Conservation (phyloP, 306 rosid species). For the Cucurbita argyrosperma region DNA sequence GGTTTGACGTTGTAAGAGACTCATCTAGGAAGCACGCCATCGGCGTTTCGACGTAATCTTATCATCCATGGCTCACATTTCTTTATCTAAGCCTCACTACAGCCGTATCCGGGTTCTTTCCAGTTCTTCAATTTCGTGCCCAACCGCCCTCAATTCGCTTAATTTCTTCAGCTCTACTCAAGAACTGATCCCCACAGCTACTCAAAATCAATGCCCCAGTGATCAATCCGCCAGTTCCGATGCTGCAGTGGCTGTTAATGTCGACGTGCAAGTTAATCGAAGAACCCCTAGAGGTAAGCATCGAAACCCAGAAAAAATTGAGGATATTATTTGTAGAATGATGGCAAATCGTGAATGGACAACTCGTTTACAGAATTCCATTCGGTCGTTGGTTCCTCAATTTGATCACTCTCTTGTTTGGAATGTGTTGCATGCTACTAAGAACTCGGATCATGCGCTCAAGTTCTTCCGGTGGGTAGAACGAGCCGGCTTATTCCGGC, state of each 20-base stretch:
- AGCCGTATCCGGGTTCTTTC: slow-evolving; percentile 20
- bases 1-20: too few species aligned
- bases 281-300: slow-evolving; percentile 23
- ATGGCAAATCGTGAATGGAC: slow-evolving; percentile 90
- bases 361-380: slow-evolving; percentile 71
- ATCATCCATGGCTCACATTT: slow-evolving; percentile 34
- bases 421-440: slow-evolving; percentile 56
- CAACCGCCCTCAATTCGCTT: slow-evolving; percentile 11
- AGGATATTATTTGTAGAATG: slow-evolving; percentile 50
- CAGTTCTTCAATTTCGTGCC: neutral
- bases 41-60: too few species aligned
- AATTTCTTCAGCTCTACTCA: slow-evolving; percentile 20
- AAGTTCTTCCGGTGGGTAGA: slow-evolving; percentile 87
- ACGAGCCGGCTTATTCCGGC: slow-evolving; percentile 48
- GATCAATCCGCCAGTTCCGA: neutral
- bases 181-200: neutral
- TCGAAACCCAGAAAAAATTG: slow-evolving; percentile 36
- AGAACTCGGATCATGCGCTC: slow-evolving; percentile 54
- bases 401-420: slow-evolving; percentile 58
- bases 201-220: neutral
- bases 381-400: slow-evolving; percentile 43
- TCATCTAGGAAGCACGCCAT: too few species aligned
- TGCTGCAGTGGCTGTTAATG: neutral
- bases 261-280: neutral
- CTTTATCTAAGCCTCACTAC: slow-evolving; percentile 34